Percentiles rank a stretch among this genome's conserved stretches.
Evolutionary conservation across 129 eudicot species (phyloP).

Genomic region (Saussurea involucrata): DNA sequence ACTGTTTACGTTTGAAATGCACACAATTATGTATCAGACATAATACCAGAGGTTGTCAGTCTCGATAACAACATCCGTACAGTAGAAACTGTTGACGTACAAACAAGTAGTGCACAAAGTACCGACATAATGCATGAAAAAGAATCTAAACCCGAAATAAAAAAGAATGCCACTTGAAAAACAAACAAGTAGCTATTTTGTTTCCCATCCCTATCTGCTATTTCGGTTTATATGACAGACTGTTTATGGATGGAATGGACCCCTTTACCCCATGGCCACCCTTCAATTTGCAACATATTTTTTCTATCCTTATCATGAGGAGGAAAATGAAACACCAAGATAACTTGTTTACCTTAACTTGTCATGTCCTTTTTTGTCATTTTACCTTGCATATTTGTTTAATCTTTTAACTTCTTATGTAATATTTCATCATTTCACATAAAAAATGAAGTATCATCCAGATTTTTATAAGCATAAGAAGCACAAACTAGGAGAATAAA

Average conservation of each 20-base stretch:
- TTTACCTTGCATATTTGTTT: slow-evolving; percentile 1
- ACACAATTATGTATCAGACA: not conserved
- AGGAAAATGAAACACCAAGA: slow-evolving; percentile 36
- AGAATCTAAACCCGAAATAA: slow-evolving; percentile 10
- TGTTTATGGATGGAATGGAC: slow-evolving; percentile 28
- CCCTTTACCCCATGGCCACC: slow-evolving; percentile 28
- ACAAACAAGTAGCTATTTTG: slow-evolving; percentile 44
- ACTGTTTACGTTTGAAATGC: slow-evolving; percentile 13
- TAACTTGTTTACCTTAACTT: slow-evolving; percentile 24
- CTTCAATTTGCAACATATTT: slow-evolving; percentile 17
- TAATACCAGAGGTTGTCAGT: slow-evolving; percentile 10
- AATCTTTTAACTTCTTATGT: not conserved
- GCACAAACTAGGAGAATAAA: too few relatives aligned
- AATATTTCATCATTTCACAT: not conserved
- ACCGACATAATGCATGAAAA: not conserved
- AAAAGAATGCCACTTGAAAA: slow-evolving; percentile 34
- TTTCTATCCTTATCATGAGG: slow-evolving; percentile 54
- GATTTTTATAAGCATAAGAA: too few relatives aligned
- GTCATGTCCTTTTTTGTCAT: slow-evolving; percentile 2
- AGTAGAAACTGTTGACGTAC: slow-evolving; percentile 6
- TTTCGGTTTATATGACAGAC: slow-evolving; percentile 24
- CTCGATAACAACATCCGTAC: not conserved
- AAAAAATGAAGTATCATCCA: too few relatives aligned
- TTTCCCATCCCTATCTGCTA: slow-evolving; percentile 25
- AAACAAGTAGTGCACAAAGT: not conserved